These are phyloP conservation scores for Cylindrotheca closterium DNA, from an alignment of 108 stramenopile species.

Conservation along the genomic window DNA sequence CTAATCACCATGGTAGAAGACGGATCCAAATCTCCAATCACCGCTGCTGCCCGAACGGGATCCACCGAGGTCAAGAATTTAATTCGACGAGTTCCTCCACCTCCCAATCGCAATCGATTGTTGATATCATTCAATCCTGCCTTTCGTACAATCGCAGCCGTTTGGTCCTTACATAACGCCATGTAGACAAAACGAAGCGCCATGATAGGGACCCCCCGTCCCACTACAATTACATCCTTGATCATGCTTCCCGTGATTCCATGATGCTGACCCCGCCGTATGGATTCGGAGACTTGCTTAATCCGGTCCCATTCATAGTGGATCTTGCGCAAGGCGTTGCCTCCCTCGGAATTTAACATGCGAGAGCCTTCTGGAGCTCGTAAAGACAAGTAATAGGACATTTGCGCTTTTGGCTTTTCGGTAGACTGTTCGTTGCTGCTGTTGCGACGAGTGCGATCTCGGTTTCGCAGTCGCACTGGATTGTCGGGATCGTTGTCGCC, in stretches of 20 bases:
- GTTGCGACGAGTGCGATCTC: neutral
- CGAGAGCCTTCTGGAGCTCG: slow-evolving; percentile 63
- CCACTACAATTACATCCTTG: slow-evolving; percentile 71
- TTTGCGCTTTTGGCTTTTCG: slow-evolving; percentile 24
- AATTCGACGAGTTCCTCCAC: slow-evolving; percentile 32
- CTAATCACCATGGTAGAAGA: slow-evolving; percentile 73
- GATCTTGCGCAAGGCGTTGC: slow-evolving; percentile 61
- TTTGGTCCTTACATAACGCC: slow-evolving; percentile 56
- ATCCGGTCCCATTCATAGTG: slow-evolving; percentile 75
- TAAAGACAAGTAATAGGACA: slow-evolving; percentile 76
- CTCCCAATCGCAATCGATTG: slow-evolving; percentile 6
- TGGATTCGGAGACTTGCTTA: slow-evolving; percentile 41
- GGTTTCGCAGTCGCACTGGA: slow-evolving; percentile 22
- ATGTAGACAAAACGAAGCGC: slow-evolving; percentile 75
- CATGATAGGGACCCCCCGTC: slow-evolving; percentile 46
- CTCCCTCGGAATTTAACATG: slow-evolving; percentile 46
- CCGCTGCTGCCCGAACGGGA: slow-evolving; percentile 47
- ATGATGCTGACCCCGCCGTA: slow-evolving; percentile 59
- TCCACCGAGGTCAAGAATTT: slow-evolving; percentile 64
- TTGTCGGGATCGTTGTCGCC: slow-evolving; percentile 59
- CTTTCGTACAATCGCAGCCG: slow-evolving; percentile 29
- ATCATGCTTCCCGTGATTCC: slow-evolving; percentile 64
- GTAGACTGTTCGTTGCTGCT: neutral
- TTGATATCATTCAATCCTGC: slow-evolving; percentile 34
- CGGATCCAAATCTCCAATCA: slow-evolving; percentile 52